These are phyloP conservation scores for Suillus alpinus DNA, from an alignment of 768 basidiomycete species.

Conservation along the genomic window DNA sequence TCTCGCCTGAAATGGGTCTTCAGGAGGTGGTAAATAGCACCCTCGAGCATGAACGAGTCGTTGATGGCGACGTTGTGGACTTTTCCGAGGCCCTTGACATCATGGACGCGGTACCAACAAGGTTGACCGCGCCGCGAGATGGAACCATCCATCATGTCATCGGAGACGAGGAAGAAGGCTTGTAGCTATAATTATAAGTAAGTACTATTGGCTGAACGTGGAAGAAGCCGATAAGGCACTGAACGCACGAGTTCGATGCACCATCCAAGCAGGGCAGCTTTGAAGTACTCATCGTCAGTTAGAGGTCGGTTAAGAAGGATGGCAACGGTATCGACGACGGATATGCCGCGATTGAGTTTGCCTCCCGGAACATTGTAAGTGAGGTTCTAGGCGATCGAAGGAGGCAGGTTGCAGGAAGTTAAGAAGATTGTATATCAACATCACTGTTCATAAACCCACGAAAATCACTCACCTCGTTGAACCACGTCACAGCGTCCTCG, in stretches of 20 bases:
- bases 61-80: slow-evolving; percentile 79
- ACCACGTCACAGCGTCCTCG: slow-evolving; percentile 82
- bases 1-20: slow-evolving; percentile 82
- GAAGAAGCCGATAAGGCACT: not conserved
- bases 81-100: slow-evolving; percentile 33
- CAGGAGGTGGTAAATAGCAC: slow-evolving; percentile 87
- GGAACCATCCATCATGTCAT: slow-evolving; percentile 96
- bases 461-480: slow-evolving; percentile 56
- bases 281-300: slow-evolving; percentile 82
- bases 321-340: slow-evolving; percentile 89
- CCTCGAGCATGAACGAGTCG: slow-evolving; percentile 95
- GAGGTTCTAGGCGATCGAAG: slow-evolving; percentile 53
- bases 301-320: slow-evolving; percentile 74
- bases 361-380: slow-evolving; percentile 96
- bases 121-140: slow-evolving; percentile 93
- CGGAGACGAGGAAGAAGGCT: slow-evolving; percentile 95
- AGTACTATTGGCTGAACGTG: not conserved
- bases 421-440: slow-evolving; percentile 4
- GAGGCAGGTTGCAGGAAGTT: not conserved
- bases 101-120: slow-evolving; percentile 82
- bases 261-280: slow-evolving; percentile 90
- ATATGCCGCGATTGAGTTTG: slow-evolving; percentile 95
- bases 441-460: not conserved
- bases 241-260: slow-evolving; percentile 85
- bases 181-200: slow-evolving; percentile 62